A percentile compares a stretch with the other conserved stretches of the same genome.
Conservation (phyloP, 768 basidiomycete genomes). For the Candolleomyces eurysporus region DNA sequence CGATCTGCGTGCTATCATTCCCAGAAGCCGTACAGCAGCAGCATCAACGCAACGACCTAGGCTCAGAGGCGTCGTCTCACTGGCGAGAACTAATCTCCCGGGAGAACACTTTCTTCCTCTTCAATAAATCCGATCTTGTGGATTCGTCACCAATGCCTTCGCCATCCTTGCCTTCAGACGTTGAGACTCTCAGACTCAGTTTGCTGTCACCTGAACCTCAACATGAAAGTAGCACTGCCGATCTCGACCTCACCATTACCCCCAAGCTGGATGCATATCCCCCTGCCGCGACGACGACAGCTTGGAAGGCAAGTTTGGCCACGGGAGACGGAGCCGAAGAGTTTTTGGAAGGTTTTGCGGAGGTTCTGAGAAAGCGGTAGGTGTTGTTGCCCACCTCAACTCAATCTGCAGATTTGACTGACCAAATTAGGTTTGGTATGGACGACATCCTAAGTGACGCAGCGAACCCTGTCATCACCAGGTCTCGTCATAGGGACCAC, state of each 20-base stretch:
- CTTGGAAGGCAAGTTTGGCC: slow-evolving; percentile 65
- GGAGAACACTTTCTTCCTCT: slow-evolving; percentile 58
- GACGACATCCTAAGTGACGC: not conserved
- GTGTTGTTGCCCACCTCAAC: slow-evolving; percentile 9
- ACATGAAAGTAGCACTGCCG: not conserved
- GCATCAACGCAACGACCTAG: slow-evolving; percentile 1
- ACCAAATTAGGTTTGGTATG: slow-evolving; percentile 5
- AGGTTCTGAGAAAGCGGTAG: slow-evolving; percentile 50
- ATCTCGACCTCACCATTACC: not conserved
- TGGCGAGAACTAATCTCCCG: slow-evolving; percentile 50
- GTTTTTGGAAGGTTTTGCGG: slow-evolving; percentile 61
- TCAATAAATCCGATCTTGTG: slow-evolving; percentile 77
- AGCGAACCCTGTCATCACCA: slow-evolving; percentile 64
- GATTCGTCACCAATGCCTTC: not conserved
- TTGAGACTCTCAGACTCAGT: not conserved
- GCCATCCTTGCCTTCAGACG: not conserved
- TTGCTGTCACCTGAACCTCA: not conserved
- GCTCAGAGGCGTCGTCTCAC: slow-evolving; percentile 10
- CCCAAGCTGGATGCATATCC: not conserved
- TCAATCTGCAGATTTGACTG: not conserved
- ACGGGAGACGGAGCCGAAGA: slow-evolving; percentile 53
- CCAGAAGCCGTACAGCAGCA: slow-evolving; percentile 37
- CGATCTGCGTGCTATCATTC: slow-evolving; percentile 80
- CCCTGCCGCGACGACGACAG: slow-evolving; percentile 1
- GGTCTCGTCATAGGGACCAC: slow-evolving; percentile 76